Evolutionary conservation across 331 rosid species (phyloP), one percentile per base, ranked within the genome.

Genomic region (Cydonia oblonga): DNA sequence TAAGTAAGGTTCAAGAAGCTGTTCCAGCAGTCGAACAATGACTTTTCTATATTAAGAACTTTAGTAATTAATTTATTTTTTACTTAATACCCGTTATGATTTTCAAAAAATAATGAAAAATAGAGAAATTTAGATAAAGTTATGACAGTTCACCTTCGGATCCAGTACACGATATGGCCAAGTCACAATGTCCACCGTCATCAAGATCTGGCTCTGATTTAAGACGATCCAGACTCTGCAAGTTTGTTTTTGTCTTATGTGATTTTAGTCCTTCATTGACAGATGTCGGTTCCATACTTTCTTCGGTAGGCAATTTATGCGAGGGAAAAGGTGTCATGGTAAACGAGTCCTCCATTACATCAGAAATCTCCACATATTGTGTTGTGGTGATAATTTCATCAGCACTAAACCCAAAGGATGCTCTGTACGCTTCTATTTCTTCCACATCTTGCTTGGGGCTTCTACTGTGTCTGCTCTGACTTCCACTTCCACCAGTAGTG

Each of bases 321-420:
- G 96, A 71, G 35, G 95, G 62, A 70, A 88, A 88, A n/a, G 98
- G 96, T 64, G 85, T 83, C 92, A 93, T 93, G 40, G 97, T 87
- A 74, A 93, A 93, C 19, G 97, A 89, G 46, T 93, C 98, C 23
- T 89, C 96, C 88, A 81, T 87, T 32, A 91, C 99, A 83, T 88
- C 99, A 78, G 99, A 79, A 79, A 95, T 95, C 87, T 95, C 99
- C 76, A 95, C 97, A 30, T 91, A 95, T 18, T 95, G 93, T 61
- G 90, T 8, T 40, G 99, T 91, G 42, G 92, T 87, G 80, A 91
- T 87, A 71, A 95, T 88, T 84, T 95, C 99, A 86, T 95, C 99
- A 20, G 99, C 99, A 79, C 99, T 95, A 80, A 95, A 95, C 80
- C 99, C 99, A 82, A 95, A 95, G 35, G 99, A 95, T 79, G 99